Evolutionary conservation across 768 basidiomycete genomes (phyloP), one percentile per base, ranked within the genome.

Genomic region (Cubamyces sp.): DNA sequence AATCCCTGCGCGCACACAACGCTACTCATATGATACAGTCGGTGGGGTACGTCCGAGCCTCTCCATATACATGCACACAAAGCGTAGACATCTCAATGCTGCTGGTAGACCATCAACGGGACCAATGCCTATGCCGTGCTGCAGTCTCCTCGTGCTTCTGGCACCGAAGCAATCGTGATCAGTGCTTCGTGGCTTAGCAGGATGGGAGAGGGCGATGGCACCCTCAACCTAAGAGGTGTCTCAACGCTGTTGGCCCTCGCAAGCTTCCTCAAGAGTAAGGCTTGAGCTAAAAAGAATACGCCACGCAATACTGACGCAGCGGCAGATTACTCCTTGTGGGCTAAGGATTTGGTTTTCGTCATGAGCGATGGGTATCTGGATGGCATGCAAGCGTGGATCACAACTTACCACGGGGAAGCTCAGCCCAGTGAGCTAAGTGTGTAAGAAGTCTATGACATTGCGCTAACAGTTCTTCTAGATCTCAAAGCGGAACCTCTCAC

Each of bases 361-460:
- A 79, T 98, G 62, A 90, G 90, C 47, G 96, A 98, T 64, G 92
- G 87, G 1, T 86, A 96, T 72, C 74, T 94, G 39, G 91, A 96
- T 55, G 97, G 97, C 2, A 90, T 94, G 81, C 92, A 97, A 64
- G 96, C 93, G 3, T 99, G 94, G 89, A 78, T 98, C 39, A 86
- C 81, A 48, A 82, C 87, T 3, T 98, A 98, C 70, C 93, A 98
- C 72, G 87, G 84, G 18, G 76, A 79, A 34, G 69, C 77, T 23
- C 89, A 88, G 68, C 77, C 82, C 41, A 91, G 94, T 94, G 69
- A 48, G 80, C 30, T 16, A 12, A 7, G 15, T 7, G 12, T 50
- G 1, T 25, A 28, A 47, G 21, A 28, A 30, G 39, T 14, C 39
- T 40, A 26, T 19, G 11, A 19, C 41, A 51, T 28, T 41, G 23